Base-by-base conservation (phyloP, 331 rosid genomes). In the Quercus tomentella region DNA sequence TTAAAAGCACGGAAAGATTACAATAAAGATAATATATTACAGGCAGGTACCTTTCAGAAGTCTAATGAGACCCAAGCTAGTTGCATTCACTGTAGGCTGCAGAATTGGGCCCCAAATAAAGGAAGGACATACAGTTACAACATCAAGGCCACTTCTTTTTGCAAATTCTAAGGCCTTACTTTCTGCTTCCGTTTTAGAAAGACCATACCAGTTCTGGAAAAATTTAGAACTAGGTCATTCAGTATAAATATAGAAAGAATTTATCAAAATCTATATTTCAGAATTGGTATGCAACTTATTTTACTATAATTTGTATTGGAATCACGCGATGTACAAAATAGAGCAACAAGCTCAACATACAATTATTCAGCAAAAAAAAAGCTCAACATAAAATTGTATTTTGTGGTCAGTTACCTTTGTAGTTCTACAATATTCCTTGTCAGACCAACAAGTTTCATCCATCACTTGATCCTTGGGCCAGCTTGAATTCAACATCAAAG, bases 371-470 rank as follows among this genome's bases (percentile, higher is more conserved):
- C 45, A 37, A 37, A 37, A 37, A 35, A 37, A 7, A 67, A 67
- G 75, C 67, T 45, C 60, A 67, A 11, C 16, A 65, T 22, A n/a
- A 17, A 33, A 22, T 72, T 10, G 28, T 18, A 76, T 72, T 9
- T 49, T 76, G 33, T 62, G n/a, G 8, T 49, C 15, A 4, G 23
- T 7, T 12, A 94, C 98, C 93, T 88, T n/a, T 10, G 87, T 92
- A 17, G 79, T 72, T 80, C n/a, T 79, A 89, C 96, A 92, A 79
- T 85, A 88, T 51, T 92, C 94, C 88, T 70, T 90, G 77, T 92
- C 98, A 12, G 97, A 90, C 97, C 97, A 95, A 82, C 76, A 89
- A 68, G 88, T 78, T 83, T 95, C 98, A 77, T 92, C 94, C 26
- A 92, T 70, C 20, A 86, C 81, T 79, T 68, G 84, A 79, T 75